These are phyloP conservation scores for Termitomyces sp. DNA, from an alignment of 768 basidiomycete species.

Conservation along the genomic window DNA sequence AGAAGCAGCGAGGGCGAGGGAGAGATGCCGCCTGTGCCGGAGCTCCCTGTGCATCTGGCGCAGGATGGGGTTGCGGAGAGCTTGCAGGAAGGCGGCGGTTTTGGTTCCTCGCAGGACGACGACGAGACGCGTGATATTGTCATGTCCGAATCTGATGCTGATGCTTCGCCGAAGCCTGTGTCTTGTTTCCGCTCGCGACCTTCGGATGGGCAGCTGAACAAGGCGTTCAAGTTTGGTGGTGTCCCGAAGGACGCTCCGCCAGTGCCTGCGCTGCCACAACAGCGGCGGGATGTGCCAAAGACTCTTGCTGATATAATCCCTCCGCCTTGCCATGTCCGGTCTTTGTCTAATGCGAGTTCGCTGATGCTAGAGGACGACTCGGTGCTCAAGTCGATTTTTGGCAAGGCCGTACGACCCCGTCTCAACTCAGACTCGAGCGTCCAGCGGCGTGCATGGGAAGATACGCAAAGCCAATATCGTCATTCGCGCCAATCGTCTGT, in stretches of 20 bases:
- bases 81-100: slow-evolving; percentile 13
- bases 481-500: slow-evolving; percentile 43
- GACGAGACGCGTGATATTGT: slow-evolving; percentile 18
- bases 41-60: slow-evolving; percentile 28
- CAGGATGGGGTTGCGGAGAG: not conserved
- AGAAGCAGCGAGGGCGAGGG: too few species aligned
- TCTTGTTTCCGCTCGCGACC: slow-evolving; percentile 30
- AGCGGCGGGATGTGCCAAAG: slow-evolving; percentile 26
- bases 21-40: slow-evolving; percentile 48
- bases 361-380: slow-evolving; percentile 45
- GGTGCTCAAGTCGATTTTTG: slow-evolving; percentile 49
- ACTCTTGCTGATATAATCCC: slow-evolving; percentile 78
- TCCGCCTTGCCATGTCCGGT: slow-evolving; percentile 45
- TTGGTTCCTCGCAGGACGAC: slow-evolving; percentile 24
- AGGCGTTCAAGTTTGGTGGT: slow-evolving; percentile 73
- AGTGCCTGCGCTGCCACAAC: slow-evolving; percentile 15
- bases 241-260: slow-evolving; percentile 18
- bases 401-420: slow-evolving; percentile 32
- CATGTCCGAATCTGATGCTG: slow-evolving; percentile 11
- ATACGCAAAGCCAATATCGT: slow-evolving; percentile 13
- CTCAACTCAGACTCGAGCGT: slow-evolving; percentile 40
- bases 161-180: slow-evolving; percentile 10
- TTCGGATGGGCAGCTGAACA: slow-evolving; percentile 64
- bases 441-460: slow-evolving; percentile 23
- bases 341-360: slow-evolving; percentile 32